phyloP scores from a whole-genome alignment of 2,329 filamentous ascomycete species.

The Apiospora hydei region DNA sequence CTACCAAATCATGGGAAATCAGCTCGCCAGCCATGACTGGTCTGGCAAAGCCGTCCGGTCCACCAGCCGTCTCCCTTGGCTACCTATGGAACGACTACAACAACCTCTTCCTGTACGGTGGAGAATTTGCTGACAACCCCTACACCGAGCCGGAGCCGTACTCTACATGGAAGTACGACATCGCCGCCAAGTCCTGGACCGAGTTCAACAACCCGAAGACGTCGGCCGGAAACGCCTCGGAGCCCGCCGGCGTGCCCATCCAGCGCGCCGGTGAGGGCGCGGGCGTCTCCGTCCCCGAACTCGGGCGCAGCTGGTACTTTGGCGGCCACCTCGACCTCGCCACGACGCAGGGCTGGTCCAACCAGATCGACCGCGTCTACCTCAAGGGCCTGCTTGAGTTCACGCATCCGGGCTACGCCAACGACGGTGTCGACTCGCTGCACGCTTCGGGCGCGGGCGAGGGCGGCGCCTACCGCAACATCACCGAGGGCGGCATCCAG shows the following conservation, averaged over 20 bases:
- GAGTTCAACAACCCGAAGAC: conserved; percentile 69
- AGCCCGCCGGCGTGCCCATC: conserved; percentile 60
- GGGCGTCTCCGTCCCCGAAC: conserved; percentile 71
- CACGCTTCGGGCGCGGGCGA: conserved; percentile 62
- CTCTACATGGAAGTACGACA: conserved; percentile 75
- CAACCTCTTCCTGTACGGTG: conserved; percentile 76
- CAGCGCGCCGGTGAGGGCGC: conserved; percentile 78
- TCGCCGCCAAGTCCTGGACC: conserved; percentile 65
- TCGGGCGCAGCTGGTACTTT: conserved; percentile 80
- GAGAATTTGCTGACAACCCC: conserved; percentile 73
- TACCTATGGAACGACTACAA: conserved; percentile 78
- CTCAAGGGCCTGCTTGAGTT: conserved; percentile 79
- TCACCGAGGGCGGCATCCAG: conserved; percentile 75
- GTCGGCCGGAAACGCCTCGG: conserved; percentile 68
- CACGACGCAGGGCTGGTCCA: conserved; percentile 71
- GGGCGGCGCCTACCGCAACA: conserved; percentile 74
- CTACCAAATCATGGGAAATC: conserved; percentile 76
- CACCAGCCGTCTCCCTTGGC: conserved; percentile 75
- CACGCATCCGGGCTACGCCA: conserved; percentile 74
- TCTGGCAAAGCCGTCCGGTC: conserved; percentile 70
- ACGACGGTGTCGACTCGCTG: conserved; percentile 66
- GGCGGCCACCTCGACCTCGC: conserved; percentile 74
- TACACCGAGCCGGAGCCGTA: conserved; percentile 62
- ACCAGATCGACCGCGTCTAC: conserved; percentile 68
- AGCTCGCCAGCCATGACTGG: conserved; percentile 68